phyloP scores from a whole-genome alignment of 1,284 basidiomycete species.

The Apiotrichum akiyoshidainum region DNA sequence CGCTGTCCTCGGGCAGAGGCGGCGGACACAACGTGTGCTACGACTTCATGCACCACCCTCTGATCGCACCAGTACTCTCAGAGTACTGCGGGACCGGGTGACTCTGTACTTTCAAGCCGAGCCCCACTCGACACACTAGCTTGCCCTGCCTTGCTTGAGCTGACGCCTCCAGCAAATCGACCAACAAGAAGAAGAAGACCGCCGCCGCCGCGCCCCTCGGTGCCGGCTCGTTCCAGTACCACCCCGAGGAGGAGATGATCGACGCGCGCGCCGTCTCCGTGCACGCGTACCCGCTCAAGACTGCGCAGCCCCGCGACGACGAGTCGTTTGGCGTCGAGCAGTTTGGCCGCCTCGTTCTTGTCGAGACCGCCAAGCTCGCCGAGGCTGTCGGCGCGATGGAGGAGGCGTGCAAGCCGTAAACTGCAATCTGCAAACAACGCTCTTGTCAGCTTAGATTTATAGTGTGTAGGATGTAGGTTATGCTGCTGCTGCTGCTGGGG shows the following conservation, averaged over 20 bases:
- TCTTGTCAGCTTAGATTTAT: too few species aligned
- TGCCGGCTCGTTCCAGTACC: slow-evolving; percentile 62
- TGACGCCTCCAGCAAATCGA: slow-evolving; percentile 2
- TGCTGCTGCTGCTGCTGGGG: too few species aligned
- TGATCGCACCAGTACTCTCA: background rate
- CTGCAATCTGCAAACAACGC: background rate
- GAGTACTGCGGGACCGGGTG: too few species aligned
- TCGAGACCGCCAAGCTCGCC: slow-evolving; percentile 51
- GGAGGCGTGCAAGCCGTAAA: slow-evolving; percentile 28
- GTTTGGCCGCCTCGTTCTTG: slow-evolving; percentile 70
- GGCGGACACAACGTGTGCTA: background rate
- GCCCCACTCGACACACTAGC: background rate
- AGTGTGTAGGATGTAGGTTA: too few species aligned
- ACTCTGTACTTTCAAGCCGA: too few species aligned
- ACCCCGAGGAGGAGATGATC: slow-evolving; percentile 78
- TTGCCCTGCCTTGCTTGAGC: background rate
- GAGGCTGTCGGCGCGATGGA: slow-evolving; percentile 50
- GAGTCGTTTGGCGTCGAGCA: slow-evolving; percentile 78
- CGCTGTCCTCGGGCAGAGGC: background rate
- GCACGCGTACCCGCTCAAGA: slow-evolving; percentile 65
- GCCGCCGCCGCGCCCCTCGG: slow-evolving; percentile 35
- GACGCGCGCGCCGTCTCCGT: slow-evolving; percentile 63
- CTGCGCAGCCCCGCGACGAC: slow-evolving; percentile 61
- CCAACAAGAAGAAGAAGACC: slow-evolving; percentile 39
- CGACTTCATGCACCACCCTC: background rate